phyloP scores from a whole-genome alignment of 1,284 basidiomycete genomes.

The Tylopilus sp. region DNA sequence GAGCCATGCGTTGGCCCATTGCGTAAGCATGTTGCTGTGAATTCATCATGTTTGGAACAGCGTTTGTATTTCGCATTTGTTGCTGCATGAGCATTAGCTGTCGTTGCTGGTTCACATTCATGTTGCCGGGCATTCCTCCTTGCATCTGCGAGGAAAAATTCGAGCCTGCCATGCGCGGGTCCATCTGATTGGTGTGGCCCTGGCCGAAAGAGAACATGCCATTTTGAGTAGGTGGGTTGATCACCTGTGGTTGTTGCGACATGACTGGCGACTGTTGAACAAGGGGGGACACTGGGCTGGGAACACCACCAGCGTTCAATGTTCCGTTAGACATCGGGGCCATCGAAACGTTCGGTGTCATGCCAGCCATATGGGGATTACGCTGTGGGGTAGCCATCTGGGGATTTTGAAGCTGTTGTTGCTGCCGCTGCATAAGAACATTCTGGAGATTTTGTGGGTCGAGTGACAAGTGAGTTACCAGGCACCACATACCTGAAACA shows the following conservation, averaged over 20 bases:
- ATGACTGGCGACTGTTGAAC: constrained; percentile 29
- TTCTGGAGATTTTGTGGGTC: constrained; percentile 15
- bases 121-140: constrained; percentile 31
- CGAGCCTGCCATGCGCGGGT: constrained; percentile 30
- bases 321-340: constrained; percentile 26
- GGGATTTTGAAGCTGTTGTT: constrained; percentile 29
- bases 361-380: constrained; percentile 31
- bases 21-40: constrained; percentile 38
- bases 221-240: constrained; percentile 27
- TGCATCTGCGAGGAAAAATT: constrained; percentile 31
- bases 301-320: constrained; percentile 19
- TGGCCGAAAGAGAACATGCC: constrained; percentile 36
- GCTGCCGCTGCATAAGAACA: constrained; percentile 22
- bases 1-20: constrained; percentile 42
- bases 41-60: constrained; percentile 30
- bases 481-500: constrained; percentile 48
- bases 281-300: constrained; percentile 32
- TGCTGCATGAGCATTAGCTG: constrained; percentile 42
- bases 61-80: constrained; percentile 36
- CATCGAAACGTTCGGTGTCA: constrained; percentile 26
- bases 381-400: constrained; percentile 23
- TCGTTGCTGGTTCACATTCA: constrained; percentile 44
- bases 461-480: constrained; percentile 1
- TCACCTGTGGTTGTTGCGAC: constrained; percentile 35
- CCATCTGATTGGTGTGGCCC: constrained; percentile 25